Evolutionary conservation across 106 monocot species (phyloP), one percentile per base, ranked within the genome.

Genomic region (Chionographis japonica): DNA sequence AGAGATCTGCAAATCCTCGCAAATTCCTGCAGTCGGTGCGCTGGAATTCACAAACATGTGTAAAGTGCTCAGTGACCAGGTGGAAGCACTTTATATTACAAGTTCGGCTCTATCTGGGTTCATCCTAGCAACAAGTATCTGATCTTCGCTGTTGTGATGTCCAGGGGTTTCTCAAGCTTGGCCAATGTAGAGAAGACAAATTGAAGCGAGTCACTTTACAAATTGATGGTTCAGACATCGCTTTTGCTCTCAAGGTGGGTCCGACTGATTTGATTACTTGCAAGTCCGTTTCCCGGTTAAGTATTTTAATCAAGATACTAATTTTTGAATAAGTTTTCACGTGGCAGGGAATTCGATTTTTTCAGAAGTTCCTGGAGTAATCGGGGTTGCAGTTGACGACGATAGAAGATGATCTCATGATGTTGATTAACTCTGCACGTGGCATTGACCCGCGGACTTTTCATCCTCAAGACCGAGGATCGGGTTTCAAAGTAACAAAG

Each of bases 41-140:
- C 62, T 67, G 16, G 97, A 98, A 74, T 90, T 98, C 49, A 77
- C 79, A 55, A 83, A 79, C 61, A 83, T 98, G 92, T 98, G 97
- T 43, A 67, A 72, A 77, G 90, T 86, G 20, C 87, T 98, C 8
- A 61, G 75, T n/a, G 92, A 93, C 40, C 92, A 97, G 86, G 91
- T 95, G 55, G 8, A 63, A 58, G 49, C 64, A 53, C 38, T 27
- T 27, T 10, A 55, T 38, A n/a, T 54, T n/a, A 19, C 10, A 5
- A 49, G 7, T 56, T 49, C 10, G 27, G 8, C 6, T 15, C 49
- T 49, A 16, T 58, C 4, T 2, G 2, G 14, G 38, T 54, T 16
- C 1, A 50, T 68, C 1, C 18, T 3, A 17, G 14, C 4, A 36
- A 4, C 6, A 5, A 20, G 6, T 52, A 16, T 52, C 2, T 60